Base-by-base conservation (phyloP, 2,329 filamentous ascomycete genomes). In the Nannizzia gypsea region DNA sequence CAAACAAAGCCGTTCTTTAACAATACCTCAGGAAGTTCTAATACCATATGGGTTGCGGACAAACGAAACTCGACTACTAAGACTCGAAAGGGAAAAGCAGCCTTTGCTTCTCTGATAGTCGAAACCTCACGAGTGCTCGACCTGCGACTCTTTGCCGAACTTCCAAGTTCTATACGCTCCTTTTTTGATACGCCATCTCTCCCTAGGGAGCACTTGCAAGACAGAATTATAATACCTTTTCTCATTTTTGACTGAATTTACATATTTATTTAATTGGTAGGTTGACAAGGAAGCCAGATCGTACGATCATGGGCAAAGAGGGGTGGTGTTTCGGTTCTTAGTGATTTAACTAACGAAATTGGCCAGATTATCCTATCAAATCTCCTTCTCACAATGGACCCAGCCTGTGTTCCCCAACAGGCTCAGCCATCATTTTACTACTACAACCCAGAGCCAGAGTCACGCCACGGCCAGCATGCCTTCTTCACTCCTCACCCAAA, bases 381-480 rank as follows among this genome's bases (percentile, higher is more conserved):
- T n/a, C n/a, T 42, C n/a, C n/a, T 24, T 26, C 28, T 44, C 56
- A 24, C 36, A 24, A 58, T 58, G 56, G 56, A 58, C 58, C 46
- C 61, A 59, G 58, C 28, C 62, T 60, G 54, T 57, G 24, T 52
- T 60, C 15, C 58, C 11, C 59, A 63, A 26, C 48, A 59, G 55
- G 56, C 56, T 57, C 61, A 63, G 52, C 57, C 62, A 17, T 59
- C 62, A 44, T 63, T 63, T 80, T 91, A 88, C 81, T 93, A 91
- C 80, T 95, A 92, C 79, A 86, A 84, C 69, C 84, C 87, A 65
- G 88, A 93, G 67, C 81, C 86, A 64, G 85, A 83, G 72, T 79
- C 83, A 64, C 87, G 90, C 71, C 81, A 81, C 69, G 81, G 85
- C 69, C 87, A 88, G 70, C 86, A 91, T 75, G 84, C 84, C 59